A percentile compares a stretch with the other conserved stretches of the same genome.
Conservation (phyloP, 2,329 filamentous ascomycete species). For the Paraphaeosphaeria sporulosa region DNA sequence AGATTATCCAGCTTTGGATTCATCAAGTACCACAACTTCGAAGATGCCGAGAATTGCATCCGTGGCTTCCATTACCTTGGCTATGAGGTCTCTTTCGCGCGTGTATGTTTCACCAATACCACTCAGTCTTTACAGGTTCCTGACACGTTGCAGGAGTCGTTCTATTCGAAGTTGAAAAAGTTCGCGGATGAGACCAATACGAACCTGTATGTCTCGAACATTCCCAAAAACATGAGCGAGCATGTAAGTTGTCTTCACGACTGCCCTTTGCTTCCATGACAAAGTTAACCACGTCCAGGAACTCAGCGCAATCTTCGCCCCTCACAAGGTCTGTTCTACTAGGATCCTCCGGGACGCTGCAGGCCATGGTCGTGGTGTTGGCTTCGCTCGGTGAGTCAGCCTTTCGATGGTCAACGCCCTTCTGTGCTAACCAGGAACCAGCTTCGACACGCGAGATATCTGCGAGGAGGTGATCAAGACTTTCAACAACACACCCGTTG, state of each 20-base stretch:
- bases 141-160: slow-evolving; percentile 71
- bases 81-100: slow-evolving; percentile 96
- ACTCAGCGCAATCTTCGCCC: slow-evolving; percentile 78
- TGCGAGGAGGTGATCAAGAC: slow-evolving; percentile 88
- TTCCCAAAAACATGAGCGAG: slow-evolving; percentile 91
- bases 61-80: slow-evolving; percentile 92
- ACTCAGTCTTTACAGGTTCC: not conserved
- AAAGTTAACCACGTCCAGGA: slow-evolving; percentile 60
- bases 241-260: slow-evolving; percentile 64
- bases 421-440: slow-evolving; percentile 50
- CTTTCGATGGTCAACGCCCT: not conserved
- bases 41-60: slow-evolving; percentile 94
- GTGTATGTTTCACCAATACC: slow-evolving; percentile 63
- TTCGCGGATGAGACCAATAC: slow-evolving; percentile 89
- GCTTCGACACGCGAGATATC: slow-evolving; percentile 87
- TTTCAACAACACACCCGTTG: slow-evolving; percentile 74
- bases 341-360: slow-evolving; percentile 92
- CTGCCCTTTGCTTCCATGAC: not conserved
- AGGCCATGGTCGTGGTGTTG: slow-evolving; percentile 94
- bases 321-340: slow-evolving; percentile 86
- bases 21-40: slow-evolving; percentile 88
- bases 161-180: slow-evolving; percentile 97
- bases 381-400: slow-evolving; percentile 83
- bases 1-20: slow-evolving; percentile 80
- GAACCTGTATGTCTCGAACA: slow-evolving; percentile 97